phyloP scores from a whole-genome alignment of 192 early-diverging fungal species.

The Dimargaris cristalligena region DNA sequence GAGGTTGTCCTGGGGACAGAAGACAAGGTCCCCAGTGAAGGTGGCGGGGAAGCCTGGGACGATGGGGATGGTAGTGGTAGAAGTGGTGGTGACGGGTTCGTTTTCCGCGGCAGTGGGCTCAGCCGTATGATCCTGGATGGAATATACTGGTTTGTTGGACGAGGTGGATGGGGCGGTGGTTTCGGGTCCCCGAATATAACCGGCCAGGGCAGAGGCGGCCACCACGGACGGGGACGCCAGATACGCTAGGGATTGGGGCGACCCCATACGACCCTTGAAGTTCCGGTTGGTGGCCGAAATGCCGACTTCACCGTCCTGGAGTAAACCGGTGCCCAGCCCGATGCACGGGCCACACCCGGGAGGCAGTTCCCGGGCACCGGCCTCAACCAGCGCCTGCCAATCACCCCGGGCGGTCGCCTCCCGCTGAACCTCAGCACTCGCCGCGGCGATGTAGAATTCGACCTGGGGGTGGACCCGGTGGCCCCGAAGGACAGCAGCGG shows the following conservation, averaged over 20 bases:
- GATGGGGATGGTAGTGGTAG: conserved; percentile 12
- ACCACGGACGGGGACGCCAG: conserved; percentile 92
- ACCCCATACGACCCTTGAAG: conserved; percentile 98
- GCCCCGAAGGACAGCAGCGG: conserved; percentile 61
- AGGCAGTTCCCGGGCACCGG: conserved; percentile 76
- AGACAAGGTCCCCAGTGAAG: conserved; percentile 71
- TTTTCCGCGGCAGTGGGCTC: conserved; percentile 8
- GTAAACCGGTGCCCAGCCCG: conserved; percentile 76
- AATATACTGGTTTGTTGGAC: conserved; percentile 9
- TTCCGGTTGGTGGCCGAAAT: conserved; percentile 99
- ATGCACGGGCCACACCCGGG: conserved; percentile 98
- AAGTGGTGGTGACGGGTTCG: conserved; percentile 15
- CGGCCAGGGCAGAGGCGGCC: conserved; percentile 78
- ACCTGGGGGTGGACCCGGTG: conserved; percentile 61
- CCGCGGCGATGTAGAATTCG: conserved; percentile 91
- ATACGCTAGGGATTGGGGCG: conserved; percentile 78
- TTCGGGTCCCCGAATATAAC: conserved; percentile 54
- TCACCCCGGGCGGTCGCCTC: conserved; percentile 73
- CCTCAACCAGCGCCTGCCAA: conserved; percentile 71
- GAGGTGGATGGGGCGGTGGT: conserved; percentile 12
- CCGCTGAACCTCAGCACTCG: conserved; percentile 76
- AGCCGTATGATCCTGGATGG: conserved; percentile 8
- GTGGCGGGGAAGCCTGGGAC: conserved; percentile 58
- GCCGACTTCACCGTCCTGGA: conserved; percentile 91
- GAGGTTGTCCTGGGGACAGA: conserved; percentile 84